phyloP scores from a whole-genome alignment of 2,329 filamentous ascomycete genomes.

The Xylariales sp. region DNA sequence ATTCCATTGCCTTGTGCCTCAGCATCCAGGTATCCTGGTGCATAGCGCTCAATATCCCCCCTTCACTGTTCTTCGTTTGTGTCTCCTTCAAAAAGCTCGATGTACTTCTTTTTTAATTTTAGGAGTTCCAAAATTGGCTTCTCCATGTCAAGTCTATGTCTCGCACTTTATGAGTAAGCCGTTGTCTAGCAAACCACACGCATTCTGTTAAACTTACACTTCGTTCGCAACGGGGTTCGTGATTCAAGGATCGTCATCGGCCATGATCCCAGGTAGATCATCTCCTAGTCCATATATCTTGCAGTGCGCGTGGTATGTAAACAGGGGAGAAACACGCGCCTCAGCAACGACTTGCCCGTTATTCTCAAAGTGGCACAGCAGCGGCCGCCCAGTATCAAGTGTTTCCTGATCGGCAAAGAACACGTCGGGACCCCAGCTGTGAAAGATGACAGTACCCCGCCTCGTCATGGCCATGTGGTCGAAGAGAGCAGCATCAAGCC shows the following conservation, averaged over 20 bases:
- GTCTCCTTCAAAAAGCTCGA: neutral
- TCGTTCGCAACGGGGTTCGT: neutral
- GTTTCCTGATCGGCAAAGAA: constrained; percentile 1
- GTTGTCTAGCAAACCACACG: neutral
- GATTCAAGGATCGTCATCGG: neutral
- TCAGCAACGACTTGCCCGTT: neutral
- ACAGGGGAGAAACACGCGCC: neutral
- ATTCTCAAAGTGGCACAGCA: constrained; percentile 1
- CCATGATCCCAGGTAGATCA: no score
- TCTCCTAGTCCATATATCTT: neutral
- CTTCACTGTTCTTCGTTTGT: neutral
- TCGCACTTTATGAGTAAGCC: neutral
- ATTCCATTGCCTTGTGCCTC: neutral
- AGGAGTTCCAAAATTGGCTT: neutral
- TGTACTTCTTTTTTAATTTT: neutral
- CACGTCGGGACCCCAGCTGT: neutral
- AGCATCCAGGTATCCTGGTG: constrained; percentile 1
- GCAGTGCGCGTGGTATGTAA: neutral
- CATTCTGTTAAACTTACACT: neutral
- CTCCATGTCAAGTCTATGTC: neutral
- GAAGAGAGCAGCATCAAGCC: neutral
- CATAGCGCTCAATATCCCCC: constrained; percentile 11
- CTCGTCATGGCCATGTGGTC: constrained; percentile 2
- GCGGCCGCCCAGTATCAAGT: neutral
- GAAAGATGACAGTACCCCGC: constrained; percentile 1